phyloP scores from a whole-genome alignment of 257 asterid species.

The Solanum corneliomulleri region DNA sequence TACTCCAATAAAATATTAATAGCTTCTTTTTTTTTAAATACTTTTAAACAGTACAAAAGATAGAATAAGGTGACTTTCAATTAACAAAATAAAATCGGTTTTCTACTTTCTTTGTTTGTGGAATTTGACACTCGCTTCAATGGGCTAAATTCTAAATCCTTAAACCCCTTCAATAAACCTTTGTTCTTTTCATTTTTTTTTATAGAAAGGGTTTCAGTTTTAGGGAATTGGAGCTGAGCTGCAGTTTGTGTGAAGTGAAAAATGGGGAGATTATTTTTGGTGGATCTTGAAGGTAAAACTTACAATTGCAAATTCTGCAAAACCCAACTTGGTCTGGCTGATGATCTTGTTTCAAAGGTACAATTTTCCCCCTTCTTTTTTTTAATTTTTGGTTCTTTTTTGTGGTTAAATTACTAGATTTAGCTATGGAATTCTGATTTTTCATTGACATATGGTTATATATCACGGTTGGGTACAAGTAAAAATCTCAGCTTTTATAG shows the following conservation, averaged over 20 bases:
- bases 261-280: conserved; percentile 68
- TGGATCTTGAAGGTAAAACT: conserved; percentile 57
- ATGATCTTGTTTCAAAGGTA: conserved; percentile 49
- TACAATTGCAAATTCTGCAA: conserved; percentile 79
- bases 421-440: background rate
- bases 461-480: background rate
- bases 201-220: background rate
- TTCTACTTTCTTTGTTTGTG: background rate
- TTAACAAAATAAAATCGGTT: background rate
- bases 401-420: background rate
- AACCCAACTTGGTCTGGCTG: conserved; percentile 50
- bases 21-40: too few relatives aligned
- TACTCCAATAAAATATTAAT: too few relatives aligned
- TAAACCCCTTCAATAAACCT: background rate
- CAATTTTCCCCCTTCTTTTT: background rate
- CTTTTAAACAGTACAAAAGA: background rate
- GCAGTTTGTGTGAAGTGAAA: background rate
- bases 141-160: background rate
- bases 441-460: background rate
- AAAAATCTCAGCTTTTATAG: background rate
- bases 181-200: background rate
- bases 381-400: background rate
- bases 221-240: background rate
- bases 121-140: background rate
- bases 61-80: background rate